Conservation (phyloP, 2,329 filamentous ascomycete genomes). For the Fusarium humuli region DNA sequence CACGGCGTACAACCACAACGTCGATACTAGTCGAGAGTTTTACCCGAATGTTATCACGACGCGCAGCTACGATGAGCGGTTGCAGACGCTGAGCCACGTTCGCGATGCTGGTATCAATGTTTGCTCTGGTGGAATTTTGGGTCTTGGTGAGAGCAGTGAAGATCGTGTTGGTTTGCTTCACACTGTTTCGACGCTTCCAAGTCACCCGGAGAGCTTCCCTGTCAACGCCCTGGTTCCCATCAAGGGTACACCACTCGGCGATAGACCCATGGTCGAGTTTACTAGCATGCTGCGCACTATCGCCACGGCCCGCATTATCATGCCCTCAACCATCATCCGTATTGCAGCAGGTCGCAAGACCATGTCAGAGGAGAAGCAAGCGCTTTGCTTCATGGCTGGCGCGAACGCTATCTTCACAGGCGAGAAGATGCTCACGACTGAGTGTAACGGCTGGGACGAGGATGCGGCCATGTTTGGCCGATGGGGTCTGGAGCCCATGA, state of each 20-base stretch:
- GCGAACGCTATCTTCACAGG: constrained; percentile 96
- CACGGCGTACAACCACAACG: constrained; percentile 94
- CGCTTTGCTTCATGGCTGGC: constrained; percentile 88
- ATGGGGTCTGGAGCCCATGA: constrained; percentile 87
- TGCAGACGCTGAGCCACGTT: constrained; percentile 82
- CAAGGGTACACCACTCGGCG: constrained; percentile 86
- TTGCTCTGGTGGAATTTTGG: constrained; percentile 89
- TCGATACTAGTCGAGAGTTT: constrained; percentile 90
- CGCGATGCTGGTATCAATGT: constrained; percentile 89
- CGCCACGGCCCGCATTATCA: constrained; percentile 83
- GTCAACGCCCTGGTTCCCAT: constrained; percentile 93
- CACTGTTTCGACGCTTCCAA: constrained; percentile 82
- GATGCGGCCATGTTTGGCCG: constrained; percentile 84
- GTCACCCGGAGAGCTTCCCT: constrained; percentile 89
- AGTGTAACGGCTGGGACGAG: constrained; percentile 91
- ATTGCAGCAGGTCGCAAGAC: constrained; percentile 87
- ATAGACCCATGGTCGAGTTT: constrained; percentile 78
- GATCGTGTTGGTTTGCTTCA: constrained; percentile 87
- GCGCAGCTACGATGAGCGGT: constrained; percentile 85
- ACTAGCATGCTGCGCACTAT: constrained; percentile 84
- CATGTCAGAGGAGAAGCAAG: constrained; percentile 89
- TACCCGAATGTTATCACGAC: constrained; percentile 90
- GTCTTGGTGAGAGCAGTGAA: constrained; percentile 80
- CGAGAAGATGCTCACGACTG: constrained; percentile 95
- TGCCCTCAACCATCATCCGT: constrained; percentile 87